phyloP scores from a whole-genome alignment of 768 basidiomycete species.

The Hortiboletus flavorubellus region DNA sequence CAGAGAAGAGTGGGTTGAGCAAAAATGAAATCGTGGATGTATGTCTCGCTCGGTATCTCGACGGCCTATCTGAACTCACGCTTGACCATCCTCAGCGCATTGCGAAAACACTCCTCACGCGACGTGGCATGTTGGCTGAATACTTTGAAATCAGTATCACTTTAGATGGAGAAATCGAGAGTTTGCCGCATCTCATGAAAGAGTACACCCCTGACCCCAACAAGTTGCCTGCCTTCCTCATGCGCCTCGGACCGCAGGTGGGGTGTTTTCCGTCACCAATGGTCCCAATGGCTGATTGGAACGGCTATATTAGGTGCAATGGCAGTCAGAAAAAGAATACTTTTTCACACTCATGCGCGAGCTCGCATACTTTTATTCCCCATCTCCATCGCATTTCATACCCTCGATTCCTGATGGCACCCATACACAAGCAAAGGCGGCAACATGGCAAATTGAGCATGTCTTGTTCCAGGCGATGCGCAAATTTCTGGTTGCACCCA shows the following conservation, averaged over 20 bases:
- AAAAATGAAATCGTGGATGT: slow-evolving; percentile 72
- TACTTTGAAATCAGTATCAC: slow-evolving; percentile 84
- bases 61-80: background rate
- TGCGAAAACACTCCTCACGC: slow-evolving; percentile 50
- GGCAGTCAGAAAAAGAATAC: slow-evolving; percentile 81
- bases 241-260: slow-evolving; percentile 92
- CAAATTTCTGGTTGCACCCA: slow-evolving; percentile 67
- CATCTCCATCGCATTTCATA: slow-evolving; percentile 31
- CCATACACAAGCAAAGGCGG: slow-evolving; percentile 47
- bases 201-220: slow-evolving; percentile 92
- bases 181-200: slow-evolving; percentile 75
- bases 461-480: slow-evolving; percentile 85
- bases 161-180: slow-evolving; percentile 62
- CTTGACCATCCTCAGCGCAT: slow-evolving; percentile 49
- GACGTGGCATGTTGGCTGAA: slow-evolving; percentile 83
- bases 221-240: slow-evolving; percentile 83
- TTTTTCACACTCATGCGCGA: slow-evolving; percentile 85
- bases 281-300: background rate
- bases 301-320: slow-evolving; percentile 63
- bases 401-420: slow-evolving; percentile 28
- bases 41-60: slow-evolving; percentile 19
- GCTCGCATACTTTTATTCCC: slow-evolving; percentile 87
- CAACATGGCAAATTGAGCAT: slow-evolving; percentile 87
- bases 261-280: background rate
- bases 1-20: slow-evolving; percentile 47